A percentile compares a stretch with the other conserved stretches of the same genome.
These are phyloP conservation scores for Botrytis sinoallii DNA, from an alignment of 2,329 filamentous ascomycete genomes.

Conservation along the genomic window DNA sequence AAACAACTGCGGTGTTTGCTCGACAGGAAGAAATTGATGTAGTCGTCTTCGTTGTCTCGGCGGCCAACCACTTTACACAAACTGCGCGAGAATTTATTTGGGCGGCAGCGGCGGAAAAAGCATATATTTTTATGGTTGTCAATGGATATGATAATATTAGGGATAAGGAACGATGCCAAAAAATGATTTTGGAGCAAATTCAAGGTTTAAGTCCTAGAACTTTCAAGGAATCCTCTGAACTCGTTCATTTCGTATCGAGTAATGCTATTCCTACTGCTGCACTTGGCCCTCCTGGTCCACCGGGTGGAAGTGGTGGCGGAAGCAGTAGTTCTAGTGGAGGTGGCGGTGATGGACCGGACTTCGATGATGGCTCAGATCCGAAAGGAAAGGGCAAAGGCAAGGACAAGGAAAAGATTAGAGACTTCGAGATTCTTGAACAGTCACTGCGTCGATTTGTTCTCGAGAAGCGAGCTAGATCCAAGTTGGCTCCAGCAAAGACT, in stretches of 20 bases:
- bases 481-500: slow-evolving; percentile 91
- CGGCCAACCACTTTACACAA: slow-evolving; percentile 95
- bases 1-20: slow-evolving; percentile 96
- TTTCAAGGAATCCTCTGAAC: slow-evolving; percentile 84
- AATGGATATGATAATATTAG: slow-evolving; percentile 94
- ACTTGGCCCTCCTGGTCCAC: slow-evolving; percentile 42
- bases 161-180: slow-evolving; percentile 86
- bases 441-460: slow-evolving; percentile 89
- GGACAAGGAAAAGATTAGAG: slow-evolving; percentile 79
- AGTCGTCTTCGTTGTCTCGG: slow-evolving; percentile 96
- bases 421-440: slow-evolving; percentile 87
- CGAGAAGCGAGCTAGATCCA: slow-evolving; percentile 91
- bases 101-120: slow-evolving; percentile 93
- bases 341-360: slow-evolving; percentile 44
- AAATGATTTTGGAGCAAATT: slow-evolving; percentile 90
- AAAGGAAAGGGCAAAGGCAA: slow-evolving; percentile 74
- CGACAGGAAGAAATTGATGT: slow-evolving; percentile 98
- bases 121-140: slow-evolving; percentile 98
- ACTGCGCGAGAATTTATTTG: slow-evolving; percentile 98
- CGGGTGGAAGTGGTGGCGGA: slow-evolving; percentile 52
- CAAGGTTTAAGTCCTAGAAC: slow-evolving; percentile 84
- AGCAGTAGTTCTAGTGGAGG: slow-evolving; percentile 55
- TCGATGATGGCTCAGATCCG: slow-evolving; percentile 50
- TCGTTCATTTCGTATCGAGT: slow-evolving; percentile 97
- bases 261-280: slow-evolving; percentile 81